phyloP scores from a whole-genome alignment of 805 yeast genomes.

The Isabelozyma rhagii region DNA sequence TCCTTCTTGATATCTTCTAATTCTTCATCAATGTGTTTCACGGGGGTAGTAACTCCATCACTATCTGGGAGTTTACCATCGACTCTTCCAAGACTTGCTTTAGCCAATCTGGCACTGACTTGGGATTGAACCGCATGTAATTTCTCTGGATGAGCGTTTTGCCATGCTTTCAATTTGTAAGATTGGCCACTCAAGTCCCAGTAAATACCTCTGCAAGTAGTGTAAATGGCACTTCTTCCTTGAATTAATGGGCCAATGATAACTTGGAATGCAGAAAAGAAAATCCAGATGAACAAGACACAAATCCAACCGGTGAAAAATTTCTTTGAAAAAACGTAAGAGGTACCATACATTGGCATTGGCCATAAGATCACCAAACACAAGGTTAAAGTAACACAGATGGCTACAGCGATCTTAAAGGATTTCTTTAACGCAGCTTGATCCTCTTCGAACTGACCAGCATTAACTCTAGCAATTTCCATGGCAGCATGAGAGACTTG shows the following conservation, averaged over 20 bases:
- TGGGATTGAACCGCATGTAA: conserved; percentile 73
- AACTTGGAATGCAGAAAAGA: conserved; percentile 61
- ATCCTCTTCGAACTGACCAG: conserved; percentile 43
- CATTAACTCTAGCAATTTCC: conserved; percentile 26
- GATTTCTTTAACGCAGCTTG: conserved; percentile 50
- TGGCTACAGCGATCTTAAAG: conserved; percentile 56
- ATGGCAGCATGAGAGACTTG: conserved; percentile 37
- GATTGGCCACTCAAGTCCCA: conserved; percentile 84
- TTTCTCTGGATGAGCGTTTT: conserved; percentile 65
- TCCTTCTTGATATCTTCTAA: conserved; percentile 19
- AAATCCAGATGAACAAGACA: conserved; percentile 80
- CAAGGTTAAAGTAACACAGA: conserved; percentile 61
- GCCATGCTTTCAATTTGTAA: conserved; percentile 74
- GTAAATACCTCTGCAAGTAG: conserved; percentile 71
- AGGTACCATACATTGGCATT: conserved; percentile 88
- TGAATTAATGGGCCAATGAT: conserved; percentile 69
- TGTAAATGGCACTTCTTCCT: conserved; percentile 64
- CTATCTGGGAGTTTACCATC: conserved; percentile 19
- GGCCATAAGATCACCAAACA: conserved; percentile 79
- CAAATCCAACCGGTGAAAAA: conserved; percentile 90
- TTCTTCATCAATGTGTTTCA: conserved; percentile 12
- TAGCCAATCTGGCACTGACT: conserved; percentile 35
- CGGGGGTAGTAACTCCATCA: conserved; percentile 18
- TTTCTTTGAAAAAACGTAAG: conserved; percentile 67
- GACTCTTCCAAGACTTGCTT: conserved; percentile 8